Conservation (phyloP, 192 early-diverging fungal species). For the Coemansia umbellata region DNA sequence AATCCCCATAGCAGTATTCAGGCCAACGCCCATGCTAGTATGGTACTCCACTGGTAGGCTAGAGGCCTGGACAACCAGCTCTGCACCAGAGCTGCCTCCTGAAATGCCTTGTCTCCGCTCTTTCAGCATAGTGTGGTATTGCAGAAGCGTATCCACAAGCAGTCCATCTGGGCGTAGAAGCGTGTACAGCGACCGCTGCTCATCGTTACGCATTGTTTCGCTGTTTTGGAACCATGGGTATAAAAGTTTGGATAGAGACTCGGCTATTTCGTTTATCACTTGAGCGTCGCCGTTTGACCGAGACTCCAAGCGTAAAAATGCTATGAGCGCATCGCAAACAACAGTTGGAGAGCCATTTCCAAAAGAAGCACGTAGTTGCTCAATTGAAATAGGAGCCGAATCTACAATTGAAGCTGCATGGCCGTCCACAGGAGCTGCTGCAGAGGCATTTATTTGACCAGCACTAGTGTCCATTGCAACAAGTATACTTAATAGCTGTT, state of each 20-base stretch:
- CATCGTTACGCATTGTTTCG: constrained; percentile 27
- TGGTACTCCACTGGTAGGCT: constrained; percentile 30
- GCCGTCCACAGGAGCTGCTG: background rate
- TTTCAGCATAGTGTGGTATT: constrained; percentile 39
- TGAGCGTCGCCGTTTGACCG: constrained; percentile 26
- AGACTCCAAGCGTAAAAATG: constrained; percentile 30
- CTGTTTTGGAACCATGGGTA: constrained; percentile 40
- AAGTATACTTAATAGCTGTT: no score
- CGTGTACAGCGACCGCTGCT: constrained; percentile 24
- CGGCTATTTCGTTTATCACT: constrained; percentile 29
- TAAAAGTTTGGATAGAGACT: constrained; percentile 20
- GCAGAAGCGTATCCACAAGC: constrained; percentile 36
- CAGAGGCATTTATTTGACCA: no score
- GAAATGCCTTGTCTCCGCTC: background rate
- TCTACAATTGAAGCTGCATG: background rate
- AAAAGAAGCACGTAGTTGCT: constrained; percentile 36
- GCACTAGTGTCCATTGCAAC: no score
- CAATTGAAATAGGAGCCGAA: constrained; percentile 16
- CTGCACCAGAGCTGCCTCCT: background rate
- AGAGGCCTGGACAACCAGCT: constrained; percentile 5
- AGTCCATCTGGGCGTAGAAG: constrained; percentile 34
- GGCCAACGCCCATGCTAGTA: background rate
- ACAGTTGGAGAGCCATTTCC: constrained; percentile 20
- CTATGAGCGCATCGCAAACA: constrained; percentile 22
- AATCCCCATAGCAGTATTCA: constrained; percentile 3